Evolutionary conservation across 129 eudicot genomes (phyloP), one percentile per base, ranked within the genome.

Genomic region (Escallonia herrerae): DNA sequence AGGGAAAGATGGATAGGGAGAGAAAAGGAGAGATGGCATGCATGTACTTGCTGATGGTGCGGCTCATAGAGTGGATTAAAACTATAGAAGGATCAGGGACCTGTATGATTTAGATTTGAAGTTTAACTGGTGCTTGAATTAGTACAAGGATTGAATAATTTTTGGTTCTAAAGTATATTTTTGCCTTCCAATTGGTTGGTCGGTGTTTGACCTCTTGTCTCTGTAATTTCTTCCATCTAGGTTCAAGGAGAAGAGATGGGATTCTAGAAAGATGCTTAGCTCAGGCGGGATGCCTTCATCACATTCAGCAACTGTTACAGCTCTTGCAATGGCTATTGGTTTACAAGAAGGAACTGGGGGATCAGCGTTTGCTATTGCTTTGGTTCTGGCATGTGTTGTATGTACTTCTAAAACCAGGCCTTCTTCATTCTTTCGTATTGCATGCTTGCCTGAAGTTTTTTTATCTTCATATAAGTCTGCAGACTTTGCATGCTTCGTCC

Each of bases 211-310:
- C 44, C 43, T 45, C 46, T 22, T 73, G 15, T 8, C 22, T 38
- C 48, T 2, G 51, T 60, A 68, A 33, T 67, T 14, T 60, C n/a
- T 9, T 51, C 8, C 62, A 60, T 33, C 33, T 83, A 90, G 97
- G 97, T 79, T 65, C 67, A 90, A 86, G 87, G 97, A 90, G 70
- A 86, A 73, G 76, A 83, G 70, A 83, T 90, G 97, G 97, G 97
- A 90, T 71, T 83, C 95, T 7, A 83, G 74, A 83, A 83, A 76
- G 65, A 86, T 90, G 91, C 81, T 90, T 53, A 74, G 95, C 68
- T 90, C 97, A 64, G 97, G 97, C 55, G 97, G 97, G 55, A 90
- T 90, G 95, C 97, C 97, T 60, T 90, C 97, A 60, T 90, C 97
- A 77, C 97, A 90, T 90, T 90, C 97, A n/a, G 83, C 97, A 60